Percentiles rank a stretch among this genome's conserved stretches.
These are phyloP conservation scores for Tylopilus subfusipes DNA, from an alignment of 768 basidiomycete species.

Conservation along the genomic window DNA sequence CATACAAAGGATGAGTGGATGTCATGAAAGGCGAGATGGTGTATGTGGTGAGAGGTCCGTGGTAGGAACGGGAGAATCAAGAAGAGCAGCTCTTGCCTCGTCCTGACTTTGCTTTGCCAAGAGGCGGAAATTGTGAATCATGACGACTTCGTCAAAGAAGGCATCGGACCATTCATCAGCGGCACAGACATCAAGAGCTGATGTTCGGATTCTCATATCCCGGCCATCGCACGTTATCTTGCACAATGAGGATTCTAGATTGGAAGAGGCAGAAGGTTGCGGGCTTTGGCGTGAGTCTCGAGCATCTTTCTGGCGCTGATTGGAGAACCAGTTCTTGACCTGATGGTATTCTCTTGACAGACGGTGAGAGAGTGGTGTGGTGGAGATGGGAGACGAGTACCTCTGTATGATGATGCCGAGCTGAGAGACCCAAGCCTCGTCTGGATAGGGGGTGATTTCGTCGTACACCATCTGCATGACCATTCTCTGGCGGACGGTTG, in stretches of 20 bases:
- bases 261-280: constrained; percentile 31
- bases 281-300: constrained; percentile 36
- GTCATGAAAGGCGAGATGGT: constrained; percentile 21
- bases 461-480: constrained; percentile 63
- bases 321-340: constrained; percentile 67
- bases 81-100: constrained; percentile 29
- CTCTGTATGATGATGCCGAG: constrained; percentile 55
- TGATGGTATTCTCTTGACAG: constrained; percentile 50
- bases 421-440: constrained; percentile 57
- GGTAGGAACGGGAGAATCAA: constrained; percentile 22
- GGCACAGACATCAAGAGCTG: constrained; percentile 42
- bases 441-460: constrained; percentile 63
- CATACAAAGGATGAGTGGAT: constrained; percentile 25
- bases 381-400: constrained; percentile 31
- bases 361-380: constrained; percentile 2
- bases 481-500: constrained; percentile 50
- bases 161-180: constrained; percentile 55
- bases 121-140: constrained; percentile 51
- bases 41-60: constrained; percentile 25
- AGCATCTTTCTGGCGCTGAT: constrained; percentile 52
- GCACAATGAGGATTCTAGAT: constrained; percentile 34
- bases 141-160: constrained; percentile 59
- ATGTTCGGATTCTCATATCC: constrained; percentile 45
- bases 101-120: constrained; percentile 37
- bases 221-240: constrained; percentile 36